Evolutionary conservation across 106 monocot species (phyloP).

Genomic region (Ottelia alismoides): DNA sequence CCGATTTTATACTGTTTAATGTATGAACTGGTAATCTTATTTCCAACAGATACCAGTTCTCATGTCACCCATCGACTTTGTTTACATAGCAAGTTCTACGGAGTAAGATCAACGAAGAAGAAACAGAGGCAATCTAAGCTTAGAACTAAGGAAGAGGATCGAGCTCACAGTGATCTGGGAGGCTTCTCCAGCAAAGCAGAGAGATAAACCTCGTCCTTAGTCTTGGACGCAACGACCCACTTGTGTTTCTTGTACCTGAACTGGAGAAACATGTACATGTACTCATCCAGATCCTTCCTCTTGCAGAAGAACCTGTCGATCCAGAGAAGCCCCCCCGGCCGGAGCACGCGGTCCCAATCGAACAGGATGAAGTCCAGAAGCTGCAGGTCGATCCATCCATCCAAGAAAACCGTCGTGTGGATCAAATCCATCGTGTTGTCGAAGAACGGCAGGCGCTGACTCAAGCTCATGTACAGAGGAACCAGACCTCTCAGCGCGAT

Average conservation of each 20-base stretch:
- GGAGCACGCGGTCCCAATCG: conserved; percentile 32
- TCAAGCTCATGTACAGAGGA: conserved; percentile 44
- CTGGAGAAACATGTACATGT: conserved; percentile 38
- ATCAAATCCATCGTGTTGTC: conserved; percentile 94
- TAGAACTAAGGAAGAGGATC: too few relatives aligned
- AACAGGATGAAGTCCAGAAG: conserved; percentile 29
- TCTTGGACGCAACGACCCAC: conserved; percentile 29
- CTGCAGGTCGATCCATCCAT: conserved; percentile 37
- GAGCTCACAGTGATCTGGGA: too few relatives aligned
- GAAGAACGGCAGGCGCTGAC: conserved; percentile 69
- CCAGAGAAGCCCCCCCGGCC: conserved; percentile 35
- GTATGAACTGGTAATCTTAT: too few relatives aligned
- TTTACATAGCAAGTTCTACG: too few relatives aligned
- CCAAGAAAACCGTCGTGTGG: conserved; percentile 38
- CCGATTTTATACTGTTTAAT: too few relatives aligned
- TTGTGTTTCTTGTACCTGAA: conserved; percentile 36
- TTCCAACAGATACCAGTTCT: too few relatives aligned
- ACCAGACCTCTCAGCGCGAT: conserved; percentile 64
- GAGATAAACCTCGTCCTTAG: conserved; percentile 28
- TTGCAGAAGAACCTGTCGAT: conserved; percentile 34
- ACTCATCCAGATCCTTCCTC: conserved; percentile 33
- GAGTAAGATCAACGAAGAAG: too few relatives aligned
- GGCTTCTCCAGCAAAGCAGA: conserved; percentile 29
- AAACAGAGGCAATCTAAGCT: too few relatives aligned
- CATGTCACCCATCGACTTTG: too few relatives aligned